Evolutionary conservation across 2,329 filamentous ascomycete species (phyloP).

Genomic region (Penicillium sp.): DNA sequence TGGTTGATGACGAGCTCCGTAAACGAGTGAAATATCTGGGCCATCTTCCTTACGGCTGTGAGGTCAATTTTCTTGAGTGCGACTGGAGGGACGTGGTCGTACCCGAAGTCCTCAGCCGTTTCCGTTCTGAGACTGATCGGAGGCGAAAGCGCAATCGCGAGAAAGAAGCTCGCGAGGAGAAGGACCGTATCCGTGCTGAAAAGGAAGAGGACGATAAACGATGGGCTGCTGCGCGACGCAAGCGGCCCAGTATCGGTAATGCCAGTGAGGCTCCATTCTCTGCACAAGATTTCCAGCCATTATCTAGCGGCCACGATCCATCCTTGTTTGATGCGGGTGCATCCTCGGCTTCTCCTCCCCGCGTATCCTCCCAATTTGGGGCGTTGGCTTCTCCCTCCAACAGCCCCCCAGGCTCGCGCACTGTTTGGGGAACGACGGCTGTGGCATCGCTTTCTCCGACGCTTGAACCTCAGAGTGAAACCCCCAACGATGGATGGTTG

Average conservation of each 20-base stretch:
- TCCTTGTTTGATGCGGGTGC: conserved; percentile 29
- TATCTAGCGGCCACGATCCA: conserved; percentile 43
- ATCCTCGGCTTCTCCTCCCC: conserved; percentile 44
- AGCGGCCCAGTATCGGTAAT: conserved; percentile 51
- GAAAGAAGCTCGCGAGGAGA: conserved; percentile 82
- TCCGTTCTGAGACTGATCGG: conserved; percentile 72
- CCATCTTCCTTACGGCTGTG: conserved; percentile 85
- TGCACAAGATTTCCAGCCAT: conserved; percentile 64
- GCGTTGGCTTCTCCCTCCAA: conserved; percentile 73
- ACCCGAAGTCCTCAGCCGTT: conserved; percentile 69
- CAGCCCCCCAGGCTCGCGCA: conserved; percentile 71
- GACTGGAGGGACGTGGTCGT: conserved; percentile 91
- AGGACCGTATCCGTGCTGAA: conserved; percentile 78
- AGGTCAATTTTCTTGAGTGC: conserved; percentile 87
- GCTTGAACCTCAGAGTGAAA: conserved; percentile 38
- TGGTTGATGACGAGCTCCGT: conserved; percentile 79
- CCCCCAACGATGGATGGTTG: conserved; percentile 77
- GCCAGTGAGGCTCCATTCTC: conserved; percentile 49
- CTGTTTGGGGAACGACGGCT: conserved; percentile 87
- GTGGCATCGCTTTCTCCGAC: conserved; percentile 60
- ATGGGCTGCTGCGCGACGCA: conserved; percentile 66
- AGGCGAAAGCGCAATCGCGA: conserved; percentile 75
- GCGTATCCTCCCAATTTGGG: conserved; percentile 44
- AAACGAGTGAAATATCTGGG: conserved; percentile 82
- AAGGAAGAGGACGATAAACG: conserved; percentile 69